A percentile compares a stretch with the other conserved stretches of the same genome.
Evolutionary conservation across 2,329 filamentous ascomycete genomes (phyloP).

Genomic region (Cercospora sp.): DNA sequence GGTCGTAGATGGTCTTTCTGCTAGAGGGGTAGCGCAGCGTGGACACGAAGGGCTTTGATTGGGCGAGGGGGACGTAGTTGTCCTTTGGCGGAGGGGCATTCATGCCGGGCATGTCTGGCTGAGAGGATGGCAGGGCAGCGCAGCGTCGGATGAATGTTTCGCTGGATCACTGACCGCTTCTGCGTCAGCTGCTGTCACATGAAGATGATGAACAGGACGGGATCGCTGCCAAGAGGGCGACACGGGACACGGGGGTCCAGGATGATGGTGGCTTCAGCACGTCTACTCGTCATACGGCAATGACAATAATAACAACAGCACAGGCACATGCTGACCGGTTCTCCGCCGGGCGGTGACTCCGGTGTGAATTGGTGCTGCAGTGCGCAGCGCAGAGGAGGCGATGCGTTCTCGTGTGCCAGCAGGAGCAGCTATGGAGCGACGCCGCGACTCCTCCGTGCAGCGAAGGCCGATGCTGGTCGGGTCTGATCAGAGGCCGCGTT

Average conservation of each 20-base stretch:
- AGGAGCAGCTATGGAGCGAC: not conserved
- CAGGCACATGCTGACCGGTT: constrained; percentile 1
- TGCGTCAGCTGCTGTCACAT: constrained; percentile 4
- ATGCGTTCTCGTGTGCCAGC: not conserved
- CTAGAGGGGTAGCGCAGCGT: constrained; percentile 85
- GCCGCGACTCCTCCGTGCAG: not conserved
- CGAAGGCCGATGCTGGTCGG: not conserved
- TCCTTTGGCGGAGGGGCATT: constrained; percentile 22
- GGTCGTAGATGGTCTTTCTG: constrained; percentile 97
- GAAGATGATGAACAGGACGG: constrained; percentile 3
- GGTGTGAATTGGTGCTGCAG: not conserved
- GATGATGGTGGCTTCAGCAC: not conserved
- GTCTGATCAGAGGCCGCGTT: not conserved
- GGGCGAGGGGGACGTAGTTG: constrained; percentile 32
- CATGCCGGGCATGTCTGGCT: constrained; percentile 22
- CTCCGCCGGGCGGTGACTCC: not conserved
- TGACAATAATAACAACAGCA: not conserved
- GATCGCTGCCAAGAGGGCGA: constrained; percentile 1
- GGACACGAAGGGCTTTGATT: constrained; percentile 38
- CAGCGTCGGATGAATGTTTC: not conserved
- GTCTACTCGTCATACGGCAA: not conserved
- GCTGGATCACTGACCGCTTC: not conserved
- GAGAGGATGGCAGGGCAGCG: not conserved
- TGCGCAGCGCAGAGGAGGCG: not conserved
- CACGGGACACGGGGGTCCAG: not conserved